Conservation (phyloP, 1,284 basidiomycete species). For the Singerocomus rubriflavus region DNA sequence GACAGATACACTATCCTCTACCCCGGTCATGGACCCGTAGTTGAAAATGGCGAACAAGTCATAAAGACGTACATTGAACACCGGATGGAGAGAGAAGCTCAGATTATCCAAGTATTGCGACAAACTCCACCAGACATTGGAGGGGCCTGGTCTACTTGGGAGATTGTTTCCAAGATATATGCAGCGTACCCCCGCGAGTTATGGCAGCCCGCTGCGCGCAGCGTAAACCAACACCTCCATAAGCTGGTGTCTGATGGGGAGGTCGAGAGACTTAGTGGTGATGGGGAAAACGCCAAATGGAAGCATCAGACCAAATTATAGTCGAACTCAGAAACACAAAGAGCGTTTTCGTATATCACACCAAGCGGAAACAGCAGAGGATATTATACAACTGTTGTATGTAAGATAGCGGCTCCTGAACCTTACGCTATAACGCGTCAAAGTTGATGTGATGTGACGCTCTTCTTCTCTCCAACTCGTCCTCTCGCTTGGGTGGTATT, state of each 20-base stretch:
- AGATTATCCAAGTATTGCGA: conserved; percentile 66
- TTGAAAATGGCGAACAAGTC: conserved; percentile 53
- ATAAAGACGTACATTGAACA: conserved; percentile 80
- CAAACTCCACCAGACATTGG: conserved; percentile 29
- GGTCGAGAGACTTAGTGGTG: conserved; percentile 49
- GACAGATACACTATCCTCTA: conserved; percentile 55
- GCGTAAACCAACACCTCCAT: conserved; percentile 69
- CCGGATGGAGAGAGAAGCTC: conserved; percentile 76
- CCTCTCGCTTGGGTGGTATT: conserved; percentile 63
- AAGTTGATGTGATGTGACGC: conserved; percentile 96
- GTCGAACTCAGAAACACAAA: neutral
- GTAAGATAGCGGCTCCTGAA: conserved; percentile 13
- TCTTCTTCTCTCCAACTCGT: conserved; percentile 84
- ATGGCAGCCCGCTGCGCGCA: conserved; percentile 70
- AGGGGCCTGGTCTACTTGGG: conserved; percentile 58
- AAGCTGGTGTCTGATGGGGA: conserved; percentile 71
- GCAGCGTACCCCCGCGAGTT: conserved; percentile 67
- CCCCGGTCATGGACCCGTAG: conserved; percentile 86
- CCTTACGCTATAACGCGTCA: conserved; percentile 69
- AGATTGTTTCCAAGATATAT: conserved; percentile 65
- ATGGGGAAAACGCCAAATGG: conserved; percentile 43
- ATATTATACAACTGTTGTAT: conserved; percentile 15
- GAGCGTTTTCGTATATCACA: neutral
- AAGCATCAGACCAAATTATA: conserved; percentile 20
- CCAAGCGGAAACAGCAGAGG: neutral